These are phyloP conservation scores for Syzygium jambos DNA, from an alignment of 345 rosid genomes.

Conservation along the genomic window DNA sequence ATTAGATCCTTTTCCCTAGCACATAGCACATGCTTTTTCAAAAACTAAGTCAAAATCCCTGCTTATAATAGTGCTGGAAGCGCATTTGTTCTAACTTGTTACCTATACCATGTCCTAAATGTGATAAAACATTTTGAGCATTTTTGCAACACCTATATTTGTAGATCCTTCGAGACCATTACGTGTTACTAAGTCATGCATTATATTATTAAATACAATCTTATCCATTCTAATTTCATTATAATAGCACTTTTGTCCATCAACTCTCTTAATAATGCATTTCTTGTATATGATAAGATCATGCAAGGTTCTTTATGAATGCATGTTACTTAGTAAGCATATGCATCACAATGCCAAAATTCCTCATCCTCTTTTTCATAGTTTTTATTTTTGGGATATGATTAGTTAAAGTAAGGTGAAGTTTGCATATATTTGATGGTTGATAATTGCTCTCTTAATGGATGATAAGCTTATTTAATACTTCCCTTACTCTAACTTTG, in stretches of 20 bases:
- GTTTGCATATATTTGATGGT: too few species aligned
- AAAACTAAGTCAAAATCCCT: too few species aligned
- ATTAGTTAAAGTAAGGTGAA: not conserved
- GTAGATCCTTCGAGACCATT: not conserved
- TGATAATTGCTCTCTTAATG: too few species aligned
- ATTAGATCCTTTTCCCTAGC: too few species aligned
- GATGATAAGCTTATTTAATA: too few species aligned
- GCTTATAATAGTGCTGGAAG: too few species aligned
- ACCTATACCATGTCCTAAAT: not conserved
- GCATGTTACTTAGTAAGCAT: not conserved
- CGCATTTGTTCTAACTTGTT: not conserved
- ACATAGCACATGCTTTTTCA: too few species aligned
- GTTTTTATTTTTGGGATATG: not conserved
- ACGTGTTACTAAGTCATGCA: not conserved
- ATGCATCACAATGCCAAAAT: not conserved
- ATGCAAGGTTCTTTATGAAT: not conserved
- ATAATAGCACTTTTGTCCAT: fast-evolving
- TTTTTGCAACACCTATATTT: not conserved
- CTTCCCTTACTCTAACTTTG: not conserved
- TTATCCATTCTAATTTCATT: not conserved
- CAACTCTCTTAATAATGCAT: not conserved
- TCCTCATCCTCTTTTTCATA: not conserved
- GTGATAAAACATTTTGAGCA: not conserved
- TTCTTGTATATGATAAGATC: not conserved
- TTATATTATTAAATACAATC: not conserved